Conservation (phyloP, 176 grass and related monocot species). For the Eragrostis nindensis region DNA sequence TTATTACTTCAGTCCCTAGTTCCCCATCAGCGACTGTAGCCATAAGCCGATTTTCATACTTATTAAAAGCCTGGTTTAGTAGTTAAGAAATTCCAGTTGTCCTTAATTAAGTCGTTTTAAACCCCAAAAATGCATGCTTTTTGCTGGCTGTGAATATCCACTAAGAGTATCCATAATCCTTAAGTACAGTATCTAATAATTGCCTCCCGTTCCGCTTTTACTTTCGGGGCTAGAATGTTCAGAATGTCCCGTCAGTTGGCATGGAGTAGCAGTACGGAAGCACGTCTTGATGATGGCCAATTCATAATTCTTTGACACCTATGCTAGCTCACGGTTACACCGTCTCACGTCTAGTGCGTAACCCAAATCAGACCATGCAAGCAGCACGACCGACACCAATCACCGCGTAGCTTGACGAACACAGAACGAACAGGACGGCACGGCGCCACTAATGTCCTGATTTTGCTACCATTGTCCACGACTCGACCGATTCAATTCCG, state of each 20-base stretch:
- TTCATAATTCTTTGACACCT: too few relatives aligned
- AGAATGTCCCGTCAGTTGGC: neutral
- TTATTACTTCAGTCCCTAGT: too few relatives aligned
- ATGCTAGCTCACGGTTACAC: neutral
- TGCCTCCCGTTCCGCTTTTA: neutral
- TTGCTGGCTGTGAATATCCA: too few relatives aligned
- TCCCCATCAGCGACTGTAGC: too few relatives aligned
- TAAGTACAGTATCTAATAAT: neutral
- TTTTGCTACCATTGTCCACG: neutral
- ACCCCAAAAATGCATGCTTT: too few relatives aligned
- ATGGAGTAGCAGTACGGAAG: neutral
- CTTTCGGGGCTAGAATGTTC: neutral
- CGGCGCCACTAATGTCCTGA: neutral
- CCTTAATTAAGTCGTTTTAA: too few relatives aligned
- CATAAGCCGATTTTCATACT: too few relatives aligned
- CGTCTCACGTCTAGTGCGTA: neutral
- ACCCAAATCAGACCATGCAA: neutral
- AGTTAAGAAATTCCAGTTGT: too few relatives aligned
- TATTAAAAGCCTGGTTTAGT: too few relatives aligned
- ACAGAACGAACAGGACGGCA: neutral
- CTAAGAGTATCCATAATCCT: too few relatives aligned
- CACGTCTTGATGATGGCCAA: conserved; percentile 2
- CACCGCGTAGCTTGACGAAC: neutral
- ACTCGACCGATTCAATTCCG: neutral
- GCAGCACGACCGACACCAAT: neutral